phyloP scores from a whole-genome alignment of 768 basidiomycete genomes.

The Kwoniella shandongensis region DNA sequence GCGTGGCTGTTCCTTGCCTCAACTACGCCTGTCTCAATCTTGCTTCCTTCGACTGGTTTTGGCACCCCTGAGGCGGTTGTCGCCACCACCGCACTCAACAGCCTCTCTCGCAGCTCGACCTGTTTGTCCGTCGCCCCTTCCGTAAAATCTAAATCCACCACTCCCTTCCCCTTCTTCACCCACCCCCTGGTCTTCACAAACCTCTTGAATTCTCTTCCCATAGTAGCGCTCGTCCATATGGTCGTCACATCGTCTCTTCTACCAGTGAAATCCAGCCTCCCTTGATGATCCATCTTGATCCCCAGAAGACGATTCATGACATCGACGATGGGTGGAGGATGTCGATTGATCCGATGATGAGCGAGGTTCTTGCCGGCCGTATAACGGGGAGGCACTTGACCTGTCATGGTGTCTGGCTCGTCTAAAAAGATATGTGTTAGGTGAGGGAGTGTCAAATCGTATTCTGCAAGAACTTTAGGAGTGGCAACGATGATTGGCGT shows the following conservation, averaged over 20 bases:
- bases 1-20: neutral
- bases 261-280: slow-evolving; percentile 7
- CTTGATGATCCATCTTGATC: slow-evolving; percentile 3
- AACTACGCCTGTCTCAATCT: neutral
- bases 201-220: slow-evolving; percentile 14
- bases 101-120: slow-evolving; percentile 1
- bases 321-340: slow-evolving; percentile 18
- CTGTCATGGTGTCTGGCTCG: slow-evolving; percentile 18
- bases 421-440: slow-evolving; percentile 19
- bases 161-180: slow-evolving; percentile 1
- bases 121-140: slow-evolving; percentile 5
- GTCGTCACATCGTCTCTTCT: slow-evolving; percentile 13
- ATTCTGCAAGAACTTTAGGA: slow-evolving; percentile 4
- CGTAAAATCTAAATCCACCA: slow-evolving; percentile 24
- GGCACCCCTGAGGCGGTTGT: neutral
- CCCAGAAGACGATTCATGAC: slow-evolving; percentile 13
- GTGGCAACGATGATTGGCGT: slow-evolving; percentile 19
- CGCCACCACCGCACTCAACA: slow-evolving; percentile 2
- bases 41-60: neutral
- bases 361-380: slow-evolving; percentile 2
- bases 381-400: slow-evolving; percentile 15
- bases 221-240: slow-evolving; percentile 21
- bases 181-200: slow-evolving; percentile 18
- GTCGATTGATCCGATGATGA: slow-evolving; percentile 11
- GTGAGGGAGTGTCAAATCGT: neutral